A percentile compares a stretch with the other conserved stretches of the same genome.
phyloP scores from a whole-genome alignment of 2,329 filamentous ascomycete genomes.

The Penicillium sp. region DNA sequence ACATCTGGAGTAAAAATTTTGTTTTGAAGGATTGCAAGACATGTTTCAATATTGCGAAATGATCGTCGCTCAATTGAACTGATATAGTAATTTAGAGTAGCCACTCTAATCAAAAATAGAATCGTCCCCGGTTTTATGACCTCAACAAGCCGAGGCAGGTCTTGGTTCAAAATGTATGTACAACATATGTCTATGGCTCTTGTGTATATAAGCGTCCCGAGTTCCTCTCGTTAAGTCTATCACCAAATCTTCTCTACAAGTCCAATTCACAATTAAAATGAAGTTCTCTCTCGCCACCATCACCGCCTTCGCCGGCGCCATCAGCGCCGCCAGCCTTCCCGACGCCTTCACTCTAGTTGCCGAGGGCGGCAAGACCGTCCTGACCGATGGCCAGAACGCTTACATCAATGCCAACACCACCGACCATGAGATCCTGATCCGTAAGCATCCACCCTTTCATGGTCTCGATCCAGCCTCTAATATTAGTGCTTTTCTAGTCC shows the following conservation, averaged over 20 bases:
- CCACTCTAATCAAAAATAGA: constrained; percentile 7
- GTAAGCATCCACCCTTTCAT: constrained; percentile 14
- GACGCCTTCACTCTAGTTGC: constrained; percentile 30
- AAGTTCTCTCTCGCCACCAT: constrained; percentile 30
- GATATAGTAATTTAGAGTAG: neutral
- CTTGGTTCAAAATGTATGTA: neutral
- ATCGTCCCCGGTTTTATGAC: neutral
- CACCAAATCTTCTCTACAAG: neutral
- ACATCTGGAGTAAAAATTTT: neutral
- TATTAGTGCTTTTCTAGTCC: constrained; percentile 18
- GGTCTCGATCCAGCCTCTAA: neutral
- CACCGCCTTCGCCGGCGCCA: constrained; percentile 23
- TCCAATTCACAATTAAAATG: constrained; percentile 21
- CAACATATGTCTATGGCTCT: neutral
- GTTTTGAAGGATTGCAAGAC: constrained; percentile 14
- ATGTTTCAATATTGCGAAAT: constrained; percentile 16
- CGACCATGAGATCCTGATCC: constrained; percentile 28
- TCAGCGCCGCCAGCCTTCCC: constrained; percentile 25
- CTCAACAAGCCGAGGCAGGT: neutral
- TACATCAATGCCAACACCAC: constrained; percentile 24
- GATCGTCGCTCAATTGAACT: constrained; percentile 9
- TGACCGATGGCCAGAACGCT: constrained; percentile 28
- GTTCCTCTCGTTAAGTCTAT: neutral
- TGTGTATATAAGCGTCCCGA: neutral
- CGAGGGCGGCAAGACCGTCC: constrained; percentile 27